Percentiles rank a stretch among this genome's conserved stretches.
phyloP scores from a whole-genome alignment of 305 asterid genomes.

The Salvia sclarea region DNA sequence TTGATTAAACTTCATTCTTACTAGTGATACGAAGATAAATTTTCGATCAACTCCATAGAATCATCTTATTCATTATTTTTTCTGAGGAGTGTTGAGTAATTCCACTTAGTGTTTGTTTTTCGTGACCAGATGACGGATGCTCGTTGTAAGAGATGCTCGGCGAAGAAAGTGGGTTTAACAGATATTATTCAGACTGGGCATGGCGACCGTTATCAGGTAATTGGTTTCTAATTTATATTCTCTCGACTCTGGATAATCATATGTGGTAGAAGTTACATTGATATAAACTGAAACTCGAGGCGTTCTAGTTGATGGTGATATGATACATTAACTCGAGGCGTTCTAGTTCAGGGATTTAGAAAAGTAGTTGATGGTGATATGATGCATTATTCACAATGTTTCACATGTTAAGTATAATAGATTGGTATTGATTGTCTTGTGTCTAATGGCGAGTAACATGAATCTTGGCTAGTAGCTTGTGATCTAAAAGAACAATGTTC shows the following conservation, averaged over 20 bases:
- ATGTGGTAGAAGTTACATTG: neutral
- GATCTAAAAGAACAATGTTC: neutral
- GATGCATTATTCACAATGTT: neutral
- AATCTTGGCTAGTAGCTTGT: neutral
- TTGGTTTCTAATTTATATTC: neutral
- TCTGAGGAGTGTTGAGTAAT: neutral
- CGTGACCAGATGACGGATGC: constrained; percentile 86
- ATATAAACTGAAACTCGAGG: neutral
- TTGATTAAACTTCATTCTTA: neutral
- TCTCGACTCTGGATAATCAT: neutral
- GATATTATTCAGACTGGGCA: constrained; percentile 83
- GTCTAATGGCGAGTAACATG: neutral
- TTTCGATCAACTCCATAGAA: neutral
- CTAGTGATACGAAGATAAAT: neutral
- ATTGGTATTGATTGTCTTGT: neutral
- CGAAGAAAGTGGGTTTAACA: constrained; percentile 63
- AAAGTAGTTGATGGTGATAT: neutral
- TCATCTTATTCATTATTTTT: constrained; percentile 1
- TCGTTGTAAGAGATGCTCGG: constrained; percentile 74
- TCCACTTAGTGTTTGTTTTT: neutral
- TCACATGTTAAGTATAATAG: neutral
- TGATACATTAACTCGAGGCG: too few species aligned
- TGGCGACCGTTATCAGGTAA: constrained; percentile 86
- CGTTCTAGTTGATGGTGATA: too few species aligned
- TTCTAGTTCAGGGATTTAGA: too few species aligned